Conservation (phyloP, 805 yeast species). For the Sugiyamaella lignohabitans region DNA sequence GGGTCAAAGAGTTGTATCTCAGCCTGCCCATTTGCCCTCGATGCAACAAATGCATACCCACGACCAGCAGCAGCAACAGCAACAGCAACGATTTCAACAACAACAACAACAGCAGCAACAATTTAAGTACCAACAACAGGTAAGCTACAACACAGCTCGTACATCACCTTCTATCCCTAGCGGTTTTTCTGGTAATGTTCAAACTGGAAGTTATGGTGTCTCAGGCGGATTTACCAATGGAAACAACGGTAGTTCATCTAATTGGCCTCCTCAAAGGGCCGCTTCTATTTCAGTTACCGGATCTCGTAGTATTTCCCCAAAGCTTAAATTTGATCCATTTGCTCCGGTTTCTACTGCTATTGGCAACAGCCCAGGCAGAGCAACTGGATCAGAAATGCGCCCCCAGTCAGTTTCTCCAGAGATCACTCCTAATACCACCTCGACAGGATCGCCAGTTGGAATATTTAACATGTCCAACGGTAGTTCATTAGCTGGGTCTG, state of each 20-base stretch:
- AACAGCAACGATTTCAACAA: neutral
- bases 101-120: too few relatives aligned
- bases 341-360: conserved; percentile 11
- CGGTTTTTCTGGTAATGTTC: neutral
- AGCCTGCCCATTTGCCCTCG: neutral
- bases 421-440: neutral
- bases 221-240: neutral
- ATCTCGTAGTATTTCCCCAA: conserved; percentile 12
- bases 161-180: too few relatives aligned
- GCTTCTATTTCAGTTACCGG: conserved; percentile 1
- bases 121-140: too few relatives aligned
- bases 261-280: conserved; percentile 1
- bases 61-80: neutral
- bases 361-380: too few relatives aligned
- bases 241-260: conserved; percentile 11
- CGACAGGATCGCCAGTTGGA: neutral
- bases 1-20: neutral
- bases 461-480: too few relatives aligned
- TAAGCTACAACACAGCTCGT: too few relatives aligned
- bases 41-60: conserved; percentile 1
- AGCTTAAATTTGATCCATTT: conserved; percentile 19
- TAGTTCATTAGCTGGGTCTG: too few relatives aligned
- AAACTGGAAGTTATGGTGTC: neutral
- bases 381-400: conserved; percentile 1
- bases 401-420: neutral